Conservation (phyloP, 2,329 filamentous ascomycete species). For the Pseudohalonectria lignicola region DNA sequence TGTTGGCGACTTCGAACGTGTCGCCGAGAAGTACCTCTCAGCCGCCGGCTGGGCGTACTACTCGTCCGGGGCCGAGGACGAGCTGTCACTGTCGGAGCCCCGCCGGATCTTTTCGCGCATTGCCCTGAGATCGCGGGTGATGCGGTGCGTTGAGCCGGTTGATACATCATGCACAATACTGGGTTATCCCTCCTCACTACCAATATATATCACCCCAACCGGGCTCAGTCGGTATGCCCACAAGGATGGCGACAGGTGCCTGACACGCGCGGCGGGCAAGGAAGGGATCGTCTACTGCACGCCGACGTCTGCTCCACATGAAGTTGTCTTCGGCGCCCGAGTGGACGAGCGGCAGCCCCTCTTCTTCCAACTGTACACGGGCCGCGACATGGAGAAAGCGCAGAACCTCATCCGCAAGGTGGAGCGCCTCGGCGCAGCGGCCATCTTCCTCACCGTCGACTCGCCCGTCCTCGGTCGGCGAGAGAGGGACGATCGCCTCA, state of each 20-base stretch:
- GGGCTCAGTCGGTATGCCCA: slow-evolving; percentile 7
- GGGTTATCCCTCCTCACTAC: slow-evolving; percentile 5
- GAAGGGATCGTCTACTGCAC: slow-evolving; percentile 9
- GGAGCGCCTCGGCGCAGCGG: slow-evolving; percentile 6
- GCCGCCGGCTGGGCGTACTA: slow-evolving; percentile 44
- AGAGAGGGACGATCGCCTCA: slow-evolving; percentile 8
- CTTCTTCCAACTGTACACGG: slow-evolving; percentile 8
- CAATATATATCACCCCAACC: slow-evolving; percentile 8
- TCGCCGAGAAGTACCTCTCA: slow-evolving; percentile 30
- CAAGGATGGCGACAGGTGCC: slow-evolving; percentile 6
- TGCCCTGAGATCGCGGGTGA: slow-evolving; percentile 36
- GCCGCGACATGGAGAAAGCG: neutral
- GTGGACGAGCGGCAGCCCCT: slow-evolving; percentile 2
- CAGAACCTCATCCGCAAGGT: slow-evolving; percentile 4
- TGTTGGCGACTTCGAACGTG: slow-evolving; percentile 35
- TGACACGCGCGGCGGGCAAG: slow-evolving; percentile 6
- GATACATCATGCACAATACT: slow-evolving; percentile 6
- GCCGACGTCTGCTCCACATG: slow-evolving; percentile 5
- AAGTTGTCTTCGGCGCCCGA: slow-evolving; percentile 2
- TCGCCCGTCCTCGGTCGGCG: slow-evolving; percentile 30
- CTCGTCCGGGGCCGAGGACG: slow-evolving; percentile 39
- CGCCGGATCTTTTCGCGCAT: slow-evolving; percentile 34
- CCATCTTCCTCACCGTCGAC: slow-evolving; percentile 30
- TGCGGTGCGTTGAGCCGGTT: slow-evolving; percentile 28
- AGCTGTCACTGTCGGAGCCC: slow-evolving; percentile 37